Evolutionary conservation across 148 eudicot genomes (phyloP).

Genomic region (Rhododendron simsii): DNA sequence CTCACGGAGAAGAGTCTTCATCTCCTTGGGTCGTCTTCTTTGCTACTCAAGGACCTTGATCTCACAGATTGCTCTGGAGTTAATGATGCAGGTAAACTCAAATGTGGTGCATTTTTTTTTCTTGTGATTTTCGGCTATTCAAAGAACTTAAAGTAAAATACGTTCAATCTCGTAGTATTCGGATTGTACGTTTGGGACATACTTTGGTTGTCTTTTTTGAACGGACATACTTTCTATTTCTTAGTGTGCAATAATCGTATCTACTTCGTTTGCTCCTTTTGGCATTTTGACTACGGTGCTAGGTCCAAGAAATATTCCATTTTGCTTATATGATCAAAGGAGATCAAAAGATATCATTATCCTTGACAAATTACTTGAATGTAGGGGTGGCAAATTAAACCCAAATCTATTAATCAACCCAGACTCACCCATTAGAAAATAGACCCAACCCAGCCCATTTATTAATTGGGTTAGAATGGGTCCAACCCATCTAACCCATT

Average conservation of each 20-base stretch:
- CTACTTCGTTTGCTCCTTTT: not conserved
- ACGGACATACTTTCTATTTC: not conserved
- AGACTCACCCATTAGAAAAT: too few species aligned
- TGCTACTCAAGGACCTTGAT: constrained; percentile 66
- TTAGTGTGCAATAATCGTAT: not conserved
- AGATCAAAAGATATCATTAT: not conserved
- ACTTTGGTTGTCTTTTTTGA: not conserved
- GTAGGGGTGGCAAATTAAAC: too few species aligned
- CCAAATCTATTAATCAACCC: too few species aligned
- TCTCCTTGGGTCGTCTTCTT: constrained; percentile 44
- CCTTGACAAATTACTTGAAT: not conserved
- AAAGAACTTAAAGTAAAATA: not conserved
- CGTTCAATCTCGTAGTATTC: not conserved
- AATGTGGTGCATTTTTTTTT: not conserved
- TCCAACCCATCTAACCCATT: too few species aligned
- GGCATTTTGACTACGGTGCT: not conserved
- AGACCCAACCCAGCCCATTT: too few species aligned
- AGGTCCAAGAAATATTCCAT: not conserved
- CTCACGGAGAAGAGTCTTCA: constrained; percentile 54
- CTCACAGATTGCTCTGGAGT: constrained; percentile 72
- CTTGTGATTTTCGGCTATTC: not conserved
- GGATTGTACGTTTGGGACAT: not conserved
- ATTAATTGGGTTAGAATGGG: too few species aligned
- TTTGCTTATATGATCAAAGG: not conserved
- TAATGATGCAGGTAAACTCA: constrained; percentile 49